A percentile compares a stretch with the other conserved stretches of the same genome.
Conservation (phyloP, 106 monocot species). For the Dendrobium chrysotoxum region DNA sequence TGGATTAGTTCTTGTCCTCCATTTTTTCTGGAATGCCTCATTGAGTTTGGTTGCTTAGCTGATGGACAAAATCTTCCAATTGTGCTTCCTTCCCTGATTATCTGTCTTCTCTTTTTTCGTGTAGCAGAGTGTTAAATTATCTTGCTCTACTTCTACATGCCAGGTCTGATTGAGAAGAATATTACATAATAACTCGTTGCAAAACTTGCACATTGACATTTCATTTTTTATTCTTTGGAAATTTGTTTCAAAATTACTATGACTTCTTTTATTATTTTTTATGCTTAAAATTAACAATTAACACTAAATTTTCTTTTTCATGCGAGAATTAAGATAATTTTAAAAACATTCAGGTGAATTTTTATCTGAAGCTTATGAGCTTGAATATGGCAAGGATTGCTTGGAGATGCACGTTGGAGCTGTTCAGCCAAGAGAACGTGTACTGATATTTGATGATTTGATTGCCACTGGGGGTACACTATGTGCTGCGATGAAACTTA, state of each 20-base stretch:
- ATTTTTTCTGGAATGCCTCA: not conserved
- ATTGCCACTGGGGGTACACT: conserved; percentile 68
- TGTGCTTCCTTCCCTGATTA: not conserved
- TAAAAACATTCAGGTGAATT: conserved; percentile 38
- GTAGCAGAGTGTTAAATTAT: not conserved
- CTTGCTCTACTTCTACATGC: not conserved
- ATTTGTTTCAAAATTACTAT: not conserved
- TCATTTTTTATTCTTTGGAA: not conserved
- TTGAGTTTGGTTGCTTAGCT: not conserved
- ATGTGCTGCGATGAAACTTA: conserved; percentile 52
- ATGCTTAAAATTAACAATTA: not conserved
- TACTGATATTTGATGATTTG: conserved; percentile 52
- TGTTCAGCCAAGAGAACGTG: conserved; percentile 45
- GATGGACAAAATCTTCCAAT: not conserved
- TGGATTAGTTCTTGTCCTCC: not conserved
- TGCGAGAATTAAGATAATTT: conserved; percentile 1
- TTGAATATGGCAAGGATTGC: conserved; percentile 60
- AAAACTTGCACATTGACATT: not conserved
- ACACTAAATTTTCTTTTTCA: not conserved
- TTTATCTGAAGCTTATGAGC: conserved; percentile 50
- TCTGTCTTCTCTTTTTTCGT: not conserved
- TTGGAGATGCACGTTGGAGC: conserved; percentile 59
- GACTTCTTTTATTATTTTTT: not conserved
- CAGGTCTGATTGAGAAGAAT: not conserved
- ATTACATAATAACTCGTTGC: not conserved